These are phyloP conservation scores for Lactarius sanguifluus DNA, from an alignment of 768 basidiomycete genomes.

Conservation along the genomic window DNA sequence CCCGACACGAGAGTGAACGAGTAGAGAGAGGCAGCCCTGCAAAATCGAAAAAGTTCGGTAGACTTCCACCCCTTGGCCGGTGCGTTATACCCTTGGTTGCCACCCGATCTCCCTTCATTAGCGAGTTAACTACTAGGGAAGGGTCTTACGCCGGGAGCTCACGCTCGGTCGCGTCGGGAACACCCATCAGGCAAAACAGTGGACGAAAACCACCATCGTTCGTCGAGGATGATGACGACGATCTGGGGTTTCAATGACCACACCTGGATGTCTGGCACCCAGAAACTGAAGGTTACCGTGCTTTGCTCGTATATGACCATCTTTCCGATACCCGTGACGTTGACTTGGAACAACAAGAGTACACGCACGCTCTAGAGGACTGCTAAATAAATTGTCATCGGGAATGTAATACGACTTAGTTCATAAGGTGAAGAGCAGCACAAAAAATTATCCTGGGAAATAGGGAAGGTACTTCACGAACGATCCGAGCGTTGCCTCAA, in stretches of 20 bases:
- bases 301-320: not conserved
- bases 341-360: not conserved
- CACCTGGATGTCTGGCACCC: too few relatives aligned
- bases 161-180: not conserved
- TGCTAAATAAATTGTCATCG: not conserved
- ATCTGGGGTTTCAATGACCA: not conserved
- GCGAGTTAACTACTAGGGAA: not conserved
- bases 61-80: not conserved
- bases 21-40: not conserved
- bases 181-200: not conserved
- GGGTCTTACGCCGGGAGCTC: conserved; percentile 10
- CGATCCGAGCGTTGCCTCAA: conserved; percentile 29
- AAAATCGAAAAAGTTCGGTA: conserved; percentile 2
- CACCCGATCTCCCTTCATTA: not conserved
- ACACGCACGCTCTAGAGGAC: not conserved
- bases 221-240: not conserved
- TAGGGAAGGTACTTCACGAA: not conserved
- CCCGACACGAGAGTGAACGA: not conserved
- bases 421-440: not conserved
- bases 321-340: not conserved
- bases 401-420: not conserved
- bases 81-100: conserved; percentile 5
- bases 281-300: not conserved
- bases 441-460: not conserved
- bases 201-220: not conserved